Conservation (phyloP, 225 moss, liverwort and hornwort genomes). For the Lunularia cruciata region DNA sequence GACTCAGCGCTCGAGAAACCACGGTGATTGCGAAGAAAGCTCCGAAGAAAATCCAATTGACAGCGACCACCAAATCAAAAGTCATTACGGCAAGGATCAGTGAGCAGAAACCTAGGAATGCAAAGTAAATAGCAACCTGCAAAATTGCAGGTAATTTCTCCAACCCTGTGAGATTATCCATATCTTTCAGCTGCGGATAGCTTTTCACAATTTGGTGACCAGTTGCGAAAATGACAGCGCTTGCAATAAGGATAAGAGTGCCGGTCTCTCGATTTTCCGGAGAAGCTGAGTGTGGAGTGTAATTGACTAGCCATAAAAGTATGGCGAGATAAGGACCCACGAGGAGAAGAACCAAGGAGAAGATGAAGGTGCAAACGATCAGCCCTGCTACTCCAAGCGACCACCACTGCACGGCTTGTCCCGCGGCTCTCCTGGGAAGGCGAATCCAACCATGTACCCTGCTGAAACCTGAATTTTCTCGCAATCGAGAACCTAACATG, state of each 20-base stretch:
- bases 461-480: too few relatives aligned
- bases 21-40: too few relatives aligned
- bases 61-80: neutral
- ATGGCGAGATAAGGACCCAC: neutral
- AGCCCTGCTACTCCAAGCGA: neutral
- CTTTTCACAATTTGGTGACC: neutral
- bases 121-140: neutral
- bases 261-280: neutral
- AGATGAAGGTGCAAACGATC: neutral
- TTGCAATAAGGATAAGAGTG: neutral
- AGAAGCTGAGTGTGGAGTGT: neutral
- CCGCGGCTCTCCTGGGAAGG: neutral
- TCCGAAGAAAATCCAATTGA: neutral
- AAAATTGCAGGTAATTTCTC: neutral
- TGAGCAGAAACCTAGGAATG: constrained; percentile 1
- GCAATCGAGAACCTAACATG: too few relatives aligned
- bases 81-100: neutral
- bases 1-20: too few relatives aligned
- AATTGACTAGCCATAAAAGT: neutral
- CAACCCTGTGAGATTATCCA: neutral
- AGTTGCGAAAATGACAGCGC: neutral
- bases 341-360: neutral
- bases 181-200: neutral
- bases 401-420: neutral
- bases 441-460: neutral